Conservation (phyloP, 306 rosid species). For the Glycine tomentella region DNA sequence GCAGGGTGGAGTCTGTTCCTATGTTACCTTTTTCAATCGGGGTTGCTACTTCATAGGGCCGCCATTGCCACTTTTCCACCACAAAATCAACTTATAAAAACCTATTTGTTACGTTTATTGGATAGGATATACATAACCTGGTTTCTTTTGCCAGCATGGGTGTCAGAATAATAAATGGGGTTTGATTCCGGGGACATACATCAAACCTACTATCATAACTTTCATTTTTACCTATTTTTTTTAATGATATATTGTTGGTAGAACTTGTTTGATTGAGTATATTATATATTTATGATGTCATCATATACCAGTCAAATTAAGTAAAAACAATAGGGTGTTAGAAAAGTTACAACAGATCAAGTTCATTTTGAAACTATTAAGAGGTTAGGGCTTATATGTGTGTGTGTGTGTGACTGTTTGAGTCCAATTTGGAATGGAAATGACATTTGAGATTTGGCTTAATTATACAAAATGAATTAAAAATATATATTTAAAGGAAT, state of each 20-base stretch:
- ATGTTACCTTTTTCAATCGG: conserved; percentile 16
- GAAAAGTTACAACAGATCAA: conserved; percentile 22
- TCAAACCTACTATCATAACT: conserved; percentile 41
- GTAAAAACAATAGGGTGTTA: not conserved
- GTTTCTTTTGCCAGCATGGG: not conserved
- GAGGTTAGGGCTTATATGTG: too few relatives aligned
- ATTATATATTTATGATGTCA: not conserved
- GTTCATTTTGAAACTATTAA: conserved; percentile 33
- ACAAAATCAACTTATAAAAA: conserved; percentile 49
- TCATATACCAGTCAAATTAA: conserved; percentile 50
- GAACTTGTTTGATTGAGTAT: not conserved
- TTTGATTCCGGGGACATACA: conserved; percentile 35
- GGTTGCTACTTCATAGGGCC: conserved; percentile 23
- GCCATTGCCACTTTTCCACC: conserved; percentile 39
- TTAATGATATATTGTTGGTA: not conserved
- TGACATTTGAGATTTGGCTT: conserved; percentile 1
- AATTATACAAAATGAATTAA: too few relatives aligned
- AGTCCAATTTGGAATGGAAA: not conserved
- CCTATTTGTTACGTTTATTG: conserved; percentile 32
- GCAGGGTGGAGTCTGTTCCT: conserved; percentile 6
- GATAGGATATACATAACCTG: not conserved
- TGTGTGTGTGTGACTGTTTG: not conserved
- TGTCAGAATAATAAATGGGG: conserved; percentile 45
- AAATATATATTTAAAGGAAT: too few relatives aligned
- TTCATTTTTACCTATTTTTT: conserved; percentile 5